phyloP scores from a whole-genome alignment of 805 yeast genomes.

The Yarrowia bubula region DNA sequence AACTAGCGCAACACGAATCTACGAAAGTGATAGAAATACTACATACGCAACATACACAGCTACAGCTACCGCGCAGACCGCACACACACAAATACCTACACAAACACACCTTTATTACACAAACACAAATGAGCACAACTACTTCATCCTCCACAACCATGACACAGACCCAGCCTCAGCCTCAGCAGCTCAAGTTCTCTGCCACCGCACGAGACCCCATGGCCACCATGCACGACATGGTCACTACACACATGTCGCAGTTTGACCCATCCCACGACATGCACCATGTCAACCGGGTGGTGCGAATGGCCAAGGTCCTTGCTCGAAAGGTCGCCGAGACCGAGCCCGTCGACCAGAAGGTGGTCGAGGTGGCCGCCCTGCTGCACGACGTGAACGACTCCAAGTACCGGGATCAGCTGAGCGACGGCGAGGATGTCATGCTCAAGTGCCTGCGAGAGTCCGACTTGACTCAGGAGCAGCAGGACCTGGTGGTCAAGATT shows the following conservation, averaged over 20 bases:
- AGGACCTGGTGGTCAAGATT: slow-evolving; percentile 32
- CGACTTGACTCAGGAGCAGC: slow-evolving; percentile 29
- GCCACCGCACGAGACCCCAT: slow-evolving; percentile 16
- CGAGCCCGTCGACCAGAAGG: slow-evolving; percentile 32
- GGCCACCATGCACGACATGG: slow-evolving; percentile 16
- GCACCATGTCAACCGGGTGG: slow-evolving; percentile 38
- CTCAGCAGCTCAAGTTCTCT: slow-evolving; percentile 11
- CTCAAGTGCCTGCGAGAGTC: slow-evolving; percentile 28
- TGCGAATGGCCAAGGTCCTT: slow-evolving; percentile 34
- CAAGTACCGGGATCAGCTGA: slow-evolving; percentile 34
- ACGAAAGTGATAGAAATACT: not conserved
- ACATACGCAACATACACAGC: not conserved
- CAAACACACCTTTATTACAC: not conserved
- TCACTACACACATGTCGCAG: slow-evolving; percentile 32
- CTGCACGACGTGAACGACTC: slow-evolving; percentile 40
- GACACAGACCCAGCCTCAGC: slow-evolving; percentile 21
- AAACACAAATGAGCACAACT: slow-evolving; percentile 25
- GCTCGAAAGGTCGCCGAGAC: slow-evolving; percentile 30
- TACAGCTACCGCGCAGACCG: not conserved
- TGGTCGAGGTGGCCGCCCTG: slow-evolving; percentile 39
- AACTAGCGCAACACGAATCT: slow-evolving; percentile 16
- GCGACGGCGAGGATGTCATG: slow-evolving; percentile 28
- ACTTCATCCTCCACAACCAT: slow-evolving; percentile 13
- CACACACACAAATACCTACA: not conserved
- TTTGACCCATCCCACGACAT: slow-evolving; percentile 40